These are phyloP conservation scores for Solanum virginianum DNA, from an alignment of 257 asterid species.

Conservation along the genomic window DNA sequence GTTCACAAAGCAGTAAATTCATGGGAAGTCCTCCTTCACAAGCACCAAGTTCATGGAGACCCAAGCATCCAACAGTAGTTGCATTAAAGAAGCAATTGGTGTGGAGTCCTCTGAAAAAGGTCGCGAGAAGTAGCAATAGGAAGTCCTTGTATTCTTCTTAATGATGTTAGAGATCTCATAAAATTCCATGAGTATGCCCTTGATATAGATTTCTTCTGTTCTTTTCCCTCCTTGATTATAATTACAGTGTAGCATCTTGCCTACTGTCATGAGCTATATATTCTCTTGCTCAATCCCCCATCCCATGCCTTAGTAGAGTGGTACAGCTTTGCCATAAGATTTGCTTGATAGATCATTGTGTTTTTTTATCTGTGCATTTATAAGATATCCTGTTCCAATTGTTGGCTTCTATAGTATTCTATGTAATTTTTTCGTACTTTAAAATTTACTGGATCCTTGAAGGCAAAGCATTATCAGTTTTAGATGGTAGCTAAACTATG, in stretches of 20 bases:
- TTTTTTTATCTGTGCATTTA: not conserved
- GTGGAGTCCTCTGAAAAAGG: slow-evolving; percentile 34
- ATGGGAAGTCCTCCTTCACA: slow-evolving; percentile 39
- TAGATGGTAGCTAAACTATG: not conserved
- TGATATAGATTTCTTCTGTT: not conserved
- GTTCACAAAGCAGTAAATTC: slow-evolving; percentile 48
- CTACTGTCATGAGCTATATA: not conserved
- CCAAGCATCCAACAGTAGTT: slow-evolving; percentile 33
- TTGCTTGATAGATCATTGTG: not conserved
- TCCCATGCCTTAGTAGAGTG: not conserved
- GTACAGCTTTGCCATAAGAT: not conserved
- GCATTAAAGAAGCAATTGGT: slow-evolving; percentile 26
- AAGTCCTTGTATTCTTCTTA: slow-evolving; percentile 11
- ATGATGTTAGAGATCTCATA: not conserved
- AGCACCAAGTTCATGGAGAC: slow-evolving; percentile 30
- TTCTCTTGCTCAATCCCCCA: not conserved
- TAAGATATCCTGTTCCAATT: not conserved
- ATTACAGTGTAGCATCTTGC: not conserved
- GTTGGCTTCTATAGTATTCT: not conserved
- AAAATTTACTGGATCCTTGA: not conserved
- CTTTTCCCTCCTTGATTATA: not conserved
- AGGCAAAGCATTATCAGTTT: not conserved
- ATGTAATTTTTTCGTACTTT: not conserved
- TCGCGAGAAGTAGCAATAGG: slow-evolving; percentile 13
- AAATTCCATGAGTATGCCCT: not conserved